Conservation (phyloP, 2,329 filamentous ascomycete genomes). For the Sclerotinia spermophila region DNA sequence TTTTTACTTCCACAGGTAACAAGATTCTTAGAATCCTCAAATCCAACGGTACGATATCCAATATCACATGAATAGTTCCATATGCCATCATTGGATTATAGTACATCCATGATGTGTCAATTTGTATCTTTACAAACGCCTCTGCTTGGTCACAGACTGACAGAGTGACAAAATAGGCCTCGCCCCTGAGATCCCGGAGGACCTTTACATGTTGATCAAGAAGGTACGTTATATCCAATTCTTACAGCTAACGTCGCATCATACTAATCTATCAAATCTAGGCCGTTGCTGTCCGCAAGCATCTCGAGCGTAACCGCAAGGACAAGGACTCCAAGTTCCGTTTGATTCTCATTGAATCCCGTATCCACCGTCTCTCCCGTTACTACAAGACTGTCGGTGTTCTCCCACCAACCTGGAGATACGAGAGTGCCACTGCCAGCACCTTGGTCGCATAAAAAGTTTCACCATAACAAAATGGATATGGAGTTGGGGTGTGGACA, state of each 20-base stretch:
- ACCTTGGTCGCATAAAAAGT: slow-evolving; percentile 76
- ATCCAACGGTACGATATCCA: slow-evolving; percentile 76
- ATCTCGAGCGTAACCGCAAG: slow-evolving; percentile 99
- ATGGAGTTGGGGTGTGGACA: slow-evolving; percentile 34
- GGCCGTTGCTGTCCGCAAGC: slow-evolving; percentile 99
- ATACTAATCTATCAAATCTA: slow-evolving; percentile 28
- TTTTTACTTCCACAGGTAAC: slow-evolving; percentile 65
- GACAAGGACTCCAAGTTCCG: slow-evolving; percentile 99
- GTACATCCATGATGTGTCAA: slow-evolving; percentile 27
- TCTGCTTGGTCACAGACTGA: slow-evolving; percentile 90
- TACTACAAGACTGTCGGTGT: slow-evolving; percentile 98
- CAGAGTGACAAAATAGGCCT: slow-evolving; percentile 86
- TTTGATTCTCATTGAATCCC: slow-evolving; percentile 99
- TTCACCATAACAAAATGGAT: slow-evolving; percentile 21
- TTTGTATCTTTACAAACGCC: slow-evolving; percentile 50
- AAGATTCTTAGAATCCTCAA: slow-evolving; percentile 99
- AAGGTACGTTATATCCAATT: slow-evolving; percentile 61
- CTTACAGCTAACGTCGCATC: neutral
- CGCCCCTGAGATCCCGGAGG: slow-evolving; percentile 97
- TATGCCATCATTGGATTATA: slow-evolving; percentile 37
- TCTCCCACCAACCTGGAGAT: slow-evolving; percentile 92
- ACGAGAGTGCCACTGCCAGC: slow-evolving; percentile 95
- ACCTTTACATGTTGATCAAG: slow-evolving; percentile 99
- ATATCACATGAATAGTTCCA: slow-evolving; percentile 24
- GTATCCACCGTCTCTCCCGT: slow-evolving; percentile 98